Base-by-base conservation (phyloP, 352 stramenopile species). In the Phytophthora vignae region DNA sequence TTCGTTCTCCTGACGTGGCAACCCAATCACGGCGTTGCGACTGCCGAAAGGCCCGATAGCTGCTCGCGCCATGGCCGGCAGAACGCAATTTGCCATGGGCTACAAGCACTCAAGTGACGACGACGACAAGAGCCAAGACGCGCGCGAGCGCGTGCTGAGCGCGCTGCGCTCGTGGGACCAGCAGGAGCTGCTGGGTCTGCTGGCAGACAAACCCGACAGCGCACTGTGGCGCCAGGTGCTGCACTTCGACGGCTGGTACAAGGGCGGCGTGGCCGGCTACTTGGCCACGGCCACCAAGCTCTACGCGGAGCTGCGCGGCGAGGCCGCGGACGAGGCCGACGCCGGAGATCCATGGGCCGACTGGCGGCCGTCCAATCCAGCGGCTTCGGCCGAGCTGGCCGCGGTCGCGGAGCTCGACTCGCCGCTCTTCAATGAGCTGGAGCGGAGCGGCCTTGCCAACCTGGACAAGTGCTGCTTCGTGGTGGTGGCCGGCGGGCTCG, bases 401-500 rank as follows among this genome's bases (percentile, higher is more conserved):
- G 49, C 64, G 1, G 69, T 82, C 8, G 76, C 81, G 5, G 48
- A 73, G 14, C 56, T 93, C 4, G 78, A 85, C 21, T 75, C 83
- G 9, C 56, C 64, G 4, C n/a, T 72, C 19, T 89, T 78, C 49
- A 38, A 60, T n/a, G 79, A 90, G 21, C 72, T 92, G 40, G 86
- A 93, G 66, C 60, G 74, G 8, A 44, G 68, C 1, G 86, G 86
- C 0, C 74, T 92, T 1, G 57, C 76, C 3, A 75, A 97, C 55
- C 76, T 96, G 7, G 85, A 85, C 42, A 83, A 95, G 25, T 91
- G 87, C 55, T 95, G 88, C 31, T 99, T 99, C 77, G 97, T 99
- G 17, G 80, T 99, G 12, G 98, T 99, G 19, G 98, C 98, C 9
- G 98, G 98, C 22, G 98, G 98, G 12, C 81, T 99, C 3, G 98